Evolutionary conservation across 805 yeast species (phyloP).

Genomic region (Phaffomyces antillensis): DNA sequence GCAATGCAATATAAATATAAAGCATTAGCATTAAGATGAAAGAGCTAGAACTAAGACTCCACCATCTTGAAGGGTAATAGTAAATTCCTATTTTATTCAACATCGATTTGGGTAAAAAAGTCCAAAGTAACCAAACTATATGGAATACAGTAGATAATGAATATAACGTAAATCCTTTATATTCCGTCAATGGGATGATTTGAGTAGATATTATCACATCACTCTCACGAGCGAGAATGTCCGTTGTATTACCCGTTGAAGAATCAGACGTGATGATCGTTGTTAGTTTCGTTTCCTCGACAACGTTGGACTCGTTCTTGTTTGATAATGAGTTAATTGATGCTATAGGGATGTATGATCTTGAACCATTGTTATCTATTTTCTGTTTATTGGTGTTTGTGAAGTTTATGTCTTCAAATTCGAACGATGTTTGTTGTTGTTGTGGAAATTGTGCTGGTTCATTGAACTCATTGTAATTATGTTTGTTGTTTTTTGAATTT

Average conservation of each 20-base stretch:
- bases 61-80: conserved; percentile 84
- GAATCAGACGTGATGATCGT: no score
- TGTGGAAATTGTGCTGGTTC: no score
- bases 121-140: conserved; percentile 61
- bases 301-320: no score
- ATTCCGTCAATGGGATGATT: conserved; percentile 60
- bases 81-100: conserved; percentile 48
- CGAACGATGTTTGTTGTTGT: conserved; percentile 2
- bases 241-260: conserved; percentile 26
- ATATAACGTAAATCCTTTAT: conserved; percentile 81
- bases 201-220: conserved; percentile 58
- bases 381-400: no score
- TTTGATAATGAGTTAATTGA: no score
- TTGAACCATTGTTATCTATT: no score
- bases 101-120: conserved; percentile 55
- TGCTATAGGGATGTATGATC: no score
- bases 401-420: conserved; percentile 8
- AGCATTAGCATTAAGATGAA: conserved; percentile 64
- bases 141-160: conserved; percentile 56
- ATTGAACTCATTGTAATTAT: not conserved
- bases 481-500: not conserved
- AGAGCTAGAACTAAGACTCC: conserved; percentile 80
- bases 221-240: conserved; percentile 54
- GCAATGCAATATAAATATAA: conserved; percentile 63
- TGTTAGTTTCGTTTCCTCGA: no score